Base-by-base conservation (phyloP, 2,329 filamentous ascomycete genomes). In the Penicillium capsulatum region DNA sequence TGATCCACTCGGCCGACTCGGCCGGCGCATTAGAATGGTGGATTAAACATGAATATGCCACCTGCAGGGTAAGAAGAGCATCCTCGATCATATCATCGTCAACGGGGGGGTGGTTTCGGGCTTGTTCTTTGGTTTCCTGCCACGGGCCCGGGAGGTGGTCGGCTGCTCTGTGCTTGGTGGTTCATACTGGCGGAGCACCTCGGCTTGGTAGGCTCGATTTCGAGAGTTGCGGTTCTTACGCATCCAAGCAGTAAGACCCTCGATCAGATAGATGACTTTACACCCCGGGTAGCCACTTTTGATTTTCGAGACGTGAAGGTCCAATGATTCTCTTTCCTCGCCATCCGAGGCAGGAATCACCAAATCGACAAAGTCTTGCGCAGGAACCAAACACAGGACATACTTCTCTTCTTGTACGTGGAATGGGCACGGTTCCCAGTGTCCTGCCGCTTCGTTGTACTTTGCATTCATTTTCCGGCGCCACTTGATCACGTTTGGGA, bases 1-100 rank as follows among this genome's bases (percentile, higher is more conserved):
- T 69, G 19, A 90, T 79, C 82, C 84, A 87, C 51, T 83, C 76
- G 2, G 84, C 83, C 1, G 83, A 85, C 54, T 88, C 83, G 0
- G 76, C 57, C 0, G 75, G 55, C 2, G 68, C 64, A 10, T 62
- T 64, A 1, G 83, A 86, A 59, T 91, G 84, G 58, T 89, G 83
- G 31, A 90, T 79, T 3, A 86, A 67, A 15, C 77, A 77, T 4
- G 70, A 68, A 60, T 90, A 80, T 16, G 75, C 62, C 4, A 90
- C 73, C 59, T 91, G 86, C 3, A 91, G 67, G 11, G 77, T 71
- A 8, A 91, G 68, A 3, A 90, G 68, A 3, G 82, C 81, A 51
- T 86, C 81, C 57, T 90, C 85, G 31, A 90, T 70, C 15, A 68
- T 59, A 48, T 86, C 80, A 42, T 88, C 82, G 39, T 83, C 76